Conservation (phyloP, 2,329 filamentous ascomycete species). For the Fusarium solani-melongenae region DNA sequence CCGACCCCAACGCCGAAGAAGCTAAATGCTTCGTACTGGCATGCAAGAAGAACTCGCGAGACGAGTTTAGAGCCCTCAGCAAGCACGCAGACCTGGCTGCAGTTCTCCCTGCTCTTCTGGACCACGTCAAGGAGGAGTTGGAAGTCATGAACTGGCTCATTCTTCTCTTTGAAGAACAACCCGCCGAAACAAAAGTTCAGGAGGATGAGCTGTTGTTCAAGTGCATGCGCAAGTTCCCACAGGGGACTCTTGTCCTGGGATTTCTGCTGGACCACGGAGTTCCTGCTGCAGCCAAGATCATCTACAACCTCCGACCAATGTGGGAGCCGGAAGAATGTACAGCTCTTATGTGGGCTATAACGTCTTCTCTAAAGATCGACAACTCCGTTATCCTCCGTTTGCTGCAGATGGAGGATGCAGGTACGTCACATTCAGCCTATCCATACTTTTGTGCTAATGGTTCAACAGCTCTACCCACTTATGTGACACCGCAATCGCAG, state of each 20-base stretch:
- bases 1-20: slow-evolving; percentile 7
- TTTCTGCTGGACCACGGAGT: background rate
- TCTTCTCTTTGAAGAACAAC: background rate
- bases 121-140: background rate
- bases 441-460: background rate
- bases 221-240: slow-evolving; percentile 14
- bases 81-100: background rate
- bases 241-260: background rate
- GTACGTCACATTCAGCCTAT: background rate
- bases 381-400: slow-evolving; percentile 6
- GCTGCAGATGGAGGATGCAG: background rate
- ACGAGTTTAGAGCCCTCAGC: slow-evolving; percentile 3
- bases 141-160: background rate
- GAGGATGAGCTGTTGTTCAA: slow-evolving; percentile 4
- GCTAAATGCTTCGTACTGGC: slow-evolving; percentile 12
- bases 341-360: slow-evolving; percentile 6
- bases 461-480: background rate
- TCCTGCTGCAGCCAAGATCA: background rate
- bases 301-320: background rate
- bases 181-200: background rate
- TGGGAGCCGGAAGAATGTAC: slow-evolving; percentile 5
- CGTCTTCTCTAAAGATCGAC: background rate
- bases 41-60: background rate
- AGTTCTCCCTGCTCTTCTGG: background rate
- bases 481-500: background rate